Conservation (phyloP, 768 basidiomycete species). For the Naematelia aurantialba region DNA sequence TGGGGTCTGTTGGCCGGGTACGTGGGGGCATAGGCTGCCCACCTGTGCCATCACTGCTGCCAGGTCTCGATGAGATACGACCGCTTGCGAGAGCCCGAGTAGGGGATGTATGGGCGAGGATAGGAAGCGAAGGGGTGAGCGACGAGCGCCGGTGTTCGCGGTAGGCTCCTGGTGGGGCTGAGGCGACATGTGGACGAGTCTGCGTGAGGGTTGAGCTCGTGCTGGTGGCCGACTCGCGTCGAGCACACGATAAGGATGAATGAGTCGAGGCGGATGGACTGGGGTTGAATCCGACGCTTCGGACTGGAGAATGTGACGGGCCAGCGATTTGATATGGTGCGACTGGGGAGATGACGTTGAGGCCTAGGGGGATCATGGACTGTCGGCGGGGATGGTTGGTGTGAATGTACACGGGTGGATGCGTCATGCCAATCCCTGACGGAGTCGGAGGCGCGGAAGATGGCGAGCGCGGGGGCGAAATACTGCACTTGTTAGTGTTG, state of each 20-base stretch:
- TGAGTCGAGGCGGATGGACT: background rate
- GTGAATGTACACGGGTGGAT: slow-evolving; percentile 48
- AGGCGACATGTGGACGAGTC: slow-evolving; percentile 16
- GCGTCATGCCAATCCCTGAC: slow-evolving; percentile 31
- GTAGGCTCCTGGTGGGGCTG: slow-evolving; percentile 7
- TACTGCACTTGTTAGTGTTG: background rate
- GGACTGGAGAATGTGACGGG: slow-evolving; percentile 12
- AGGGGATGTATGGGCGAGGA: slow-evolving; percentile 38
- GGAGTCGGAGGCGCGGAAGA: slow-evolving; percentile 44
- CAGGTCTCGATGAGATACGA: slow-evolving; percentile 21
- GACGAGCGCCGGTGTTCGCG: slow-evolving; percentile 32
- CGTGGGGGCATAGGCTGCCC: slow-evolving; percentile 10
- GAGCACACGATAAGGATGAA: slow-evolving; percentile 4
- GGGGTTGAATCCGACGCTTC: slow-evolving; percentile 23
- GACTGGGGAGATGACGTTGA: slow-evolving; percentile 47
- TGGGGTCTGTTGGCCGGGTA: slow-evolving; percentile 4
- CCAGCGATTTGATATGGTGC: slow-evolving; percentile 19
- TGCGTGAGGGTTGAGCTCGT: slow-evolving; percentile 37
- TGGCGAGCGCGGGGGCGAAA: slow-evolving; percentile 19
- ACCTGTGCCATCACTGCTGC: slow-evolving; percentile 22
- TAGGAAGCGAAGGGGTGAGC: slow-evolving; percentile 37
- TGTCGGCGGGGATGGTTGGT: slow-evolving; percentile 50
- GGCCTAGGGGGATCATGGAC: slow-evolving; percentile 44
- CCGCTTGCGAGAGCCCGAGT: slow-evolving; percentile 32
- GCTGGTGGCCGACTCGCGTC: slow-evolving; percentile 28